Evolutionary conservation across 768 basidiomycete genomes (phyloP).

Genomic region (Mycena floridula): DNA sequence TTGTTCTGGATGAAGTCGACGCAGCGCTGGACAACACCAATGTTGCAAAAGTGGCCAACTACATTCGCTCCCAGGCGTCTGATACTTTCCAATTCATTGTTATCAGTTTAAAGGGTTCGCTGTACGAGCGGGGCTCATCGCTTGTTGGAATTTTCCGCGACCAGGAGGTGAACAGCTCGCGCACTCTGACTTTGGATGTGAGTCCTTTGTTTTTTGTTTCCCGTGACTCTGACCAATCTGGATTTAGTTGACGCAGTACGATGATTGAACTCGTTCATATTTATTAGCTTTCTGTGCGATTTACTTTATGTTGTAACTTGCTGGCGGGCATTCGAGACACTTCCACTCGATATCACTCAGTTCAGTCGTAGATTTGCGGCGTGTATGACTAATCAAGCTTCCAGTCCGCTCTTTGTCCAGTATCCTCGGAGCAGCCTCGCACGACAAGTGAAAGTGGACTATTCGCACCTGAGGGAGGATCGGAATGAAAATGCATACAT

Average conservation of each 20-base stretch:
- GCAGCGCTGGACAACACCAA: constrained; percentile 99
- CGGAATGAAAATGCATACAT: too few species aligned
- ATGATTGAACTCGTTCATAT: constrained; percentile 37
- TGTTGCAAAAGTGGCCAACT: constrained; percentile 91
- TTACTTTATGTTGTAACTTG: too few species aligned
- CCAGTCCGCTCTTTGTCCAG: too few species aligned
- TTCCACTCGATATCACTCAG: too few species aligned
- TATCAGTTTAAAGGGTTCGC: constrained; percentile 90
- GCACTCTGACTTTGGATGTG: constrained; percentile 88
- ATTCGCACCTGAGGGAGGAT: too few species aligned
- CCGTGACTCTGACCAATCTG: constrained; percentile 1
- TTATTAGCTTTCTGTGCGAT: too few species aligned
- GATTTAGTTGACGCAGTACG: constrained; percentile 55
- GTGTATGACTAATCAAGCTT: too few species aligned
- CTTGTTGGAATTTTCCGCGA: constrained; percentile 93
- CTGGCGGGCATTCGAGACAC: too few species aligned
- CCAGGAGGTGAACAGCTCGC: constrained; percentile 89
- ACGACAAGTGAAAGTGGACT: too few species aligned
- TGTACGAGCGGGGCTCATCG: constrained; percentile 87
- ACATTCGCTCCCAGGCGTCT: constrained; percentile 82
- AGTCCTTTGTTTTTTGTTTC: constrained; percentile 17
- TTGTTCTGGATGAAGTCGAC: constrained; percentile 97
- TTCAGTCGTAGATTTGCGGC: too few species aligned
- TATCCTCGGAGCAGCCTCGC: too few species aligned
- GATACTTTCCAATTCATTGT: constrained; percentile 92